Evolutionary conservation across 2,329 filamentous ascomycete species (phyloP).

Genomic region (Lachnellula hyalina): DNA sequence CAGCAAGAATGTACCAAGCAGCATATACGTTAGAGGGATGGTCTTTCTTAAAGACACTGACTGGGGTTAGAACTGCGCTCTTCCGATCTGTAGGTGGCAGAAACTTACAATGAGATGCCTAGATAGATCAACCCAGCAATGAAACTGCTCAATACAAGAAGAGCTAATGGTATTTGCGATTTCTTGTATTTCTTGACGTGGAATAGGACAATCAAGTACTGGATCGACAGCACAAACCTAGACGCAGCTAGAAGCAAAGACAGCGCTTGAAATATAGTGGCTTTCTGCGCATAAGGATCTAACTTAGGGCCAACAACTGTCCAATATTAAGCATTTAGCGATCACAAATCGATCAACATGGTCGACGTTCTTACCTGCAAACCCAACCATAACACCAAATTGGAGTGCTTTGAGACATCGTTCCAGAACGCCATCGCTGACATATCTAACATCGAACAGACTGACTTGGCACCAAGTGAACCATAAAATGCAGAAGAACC

Average conservation of each 20-base stretch:
- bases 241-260: slow-evolving; percentile 35
- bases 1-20: slow-evolving; percentile 20
- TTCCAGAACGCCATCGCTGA: slow-evolving; percentile 49
- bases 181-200: slow-evolving; percentile 21
- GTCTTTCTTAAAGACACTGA: slow-evolving; percentile 4
- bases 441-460: slow-evolving; percentile 54
- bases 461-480: slow-evolving; percentile 56
- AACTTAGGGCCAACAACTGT: slow-evolving; percentile 42
- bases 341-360: not conserved
- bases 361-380: not conserved
- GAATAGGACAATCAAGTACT: slow-evolving; percentile 30
- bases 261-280: slow-evolving; percentile 11
- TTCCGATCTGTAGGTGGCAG: not conserved
- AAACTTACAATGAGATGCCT: slow-evolving; percentile 15
- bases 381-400: not conserved
- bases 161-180: slow-evolving; percentile 11
- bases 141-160: slow-evolving; percentile 12
- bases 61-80: not conserved
- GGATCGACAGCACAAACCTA: slow-evolving; percentile 32
- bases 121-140: slow-evolving; percentile 23
- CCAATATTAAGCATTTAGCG: too few species aligned
- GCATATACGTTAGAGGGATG: slow-evolving; percentile 4
- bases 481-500: slow-evolving; percentile 44
- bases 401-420: slow-evolving; percentile 48
- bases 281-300: slow-evolving; percentile 17